A percentile compares a stretch with the other conserved stretches of the same genome.
phyloP scores from a whole-genome alignment of 306 rosid genomes.

The Cyamopsis tetragonoloba region DNA sequence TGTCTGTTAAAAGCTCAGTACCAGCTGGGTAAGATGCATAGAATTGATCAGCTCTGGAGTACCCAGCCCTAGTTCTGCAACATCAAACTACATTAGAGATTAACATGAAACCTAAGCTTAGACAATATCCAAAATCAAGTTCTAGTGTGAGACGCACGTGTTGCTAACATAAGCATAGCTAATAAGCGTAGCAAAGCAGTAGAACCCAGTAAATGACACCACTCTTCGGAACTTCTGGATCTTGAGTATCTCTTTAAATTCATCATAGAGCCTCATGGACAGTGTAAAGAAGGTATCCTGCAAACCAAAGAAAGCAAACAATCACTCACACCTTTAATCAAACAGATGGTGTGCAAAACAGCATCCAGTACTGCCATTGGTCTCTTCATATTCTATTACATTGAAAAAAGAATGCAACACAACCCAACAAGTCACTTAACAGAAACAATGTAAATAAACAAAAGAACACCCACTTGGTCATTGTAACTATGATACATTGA shows the following conservation, averaged over 20 bases:
- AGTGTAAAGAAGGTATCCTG: conserved; percentile 19
- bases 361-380: background rate
- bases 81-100: conserved; percentile 20
- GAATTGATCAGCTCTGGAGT: conserved; percentile 88
- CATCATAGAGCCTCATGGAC: conserved; percentile 44
- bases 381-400: no score
- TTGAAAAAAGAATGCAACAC: no score
- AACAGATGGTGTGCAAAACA: conserved; percentile 18
- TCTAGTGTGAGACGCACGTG: conserved; percentile 50
- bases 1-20: conserved; percentile 86
- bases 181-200: conserved; percentile 58
- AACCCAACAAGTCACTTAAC: no score
- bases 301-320: background rate
- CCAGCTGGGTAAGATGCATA: conserved; percentile 96
- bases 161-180: conserved; percentile 70
- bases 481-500: no score
- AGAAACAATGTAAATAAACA: no score
- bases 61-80: conserved; percentile 94
- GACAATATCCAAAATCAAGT: background rate
- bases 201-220: conserved; percentile 81
- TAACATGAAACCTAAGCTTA: background rate
- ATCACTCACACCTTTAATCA: conserved; percentile 24
- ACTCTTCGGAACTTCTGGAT: conserved; percentile 79
- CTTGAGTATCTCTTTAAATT: conserved; percentile 59
- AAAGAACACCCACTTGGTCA: no score